phyloP scores from a whole-genome alignment of 2,329 filamentous ascomycete genomes.

The Hyphodiscus sp. region DNA sequence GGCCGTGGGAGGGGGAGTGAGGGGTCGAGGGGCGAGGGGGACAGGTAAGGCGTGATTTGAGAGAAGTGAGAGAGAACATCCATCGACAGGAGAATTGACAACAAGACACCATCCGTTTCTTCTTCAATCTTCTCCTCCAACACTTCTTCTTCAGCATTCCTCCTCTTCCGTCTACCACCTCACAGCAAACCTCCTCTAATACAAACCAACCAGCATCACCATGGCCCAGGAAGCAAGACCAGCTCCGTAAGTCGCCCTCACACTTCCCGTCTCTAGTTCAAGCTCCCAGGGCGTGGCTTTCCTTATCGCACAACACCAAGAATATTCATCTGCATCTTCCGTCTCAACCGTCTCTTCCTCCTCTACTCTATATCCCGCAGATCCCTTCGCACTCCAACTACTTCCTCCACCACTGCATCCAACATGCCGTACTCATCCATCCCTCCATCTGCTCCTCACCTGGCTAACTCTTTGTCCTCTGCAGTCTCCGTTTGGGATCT shows the following conservation, averaged over 20 bases:
- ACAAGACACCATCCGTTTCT: too few species aligned
- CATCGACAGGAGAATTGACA: too few species aligned
- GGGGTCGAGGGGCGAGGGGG: too few species aligned
- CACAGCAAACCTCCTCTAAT: not conserved
- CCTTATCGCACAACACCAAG: too few species aligned
- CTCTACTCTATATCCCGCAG: too few species aligned
- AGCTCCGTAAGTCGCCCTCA: slow-evolving; percentile 18
- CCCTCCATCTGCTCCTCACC: not conserved
- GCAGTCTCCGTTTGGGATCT: slow-evolving; percentile 57
- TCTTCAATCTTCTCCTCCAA: too few species aligned
- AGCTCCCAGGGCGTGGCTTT: too few species aligned
- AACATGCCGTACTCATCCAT: not conserved
- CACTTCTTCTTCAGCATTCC: not conserved
- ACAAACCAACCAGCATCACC: slow-evolving; percentile 1
- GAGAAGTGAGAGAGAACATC: not conserved
- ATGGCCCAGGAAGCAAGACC: slow-evolving; percentile 14
- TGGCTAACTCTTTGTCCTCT: not conserved
- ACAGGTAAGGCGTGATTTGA: not conserved
- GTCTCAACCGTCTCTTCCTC: too few species aligned
- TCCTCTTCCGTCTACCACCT: not conserved
- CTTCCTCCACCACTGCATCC: too few species aligned
- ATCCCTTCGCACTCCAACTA: too few species aligned
- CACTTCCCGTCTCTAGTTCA: too few species aligned
- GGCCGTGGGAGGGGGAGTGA: not conserved
- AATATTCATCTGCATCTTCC: not conserved